Base-by-base conservation (phyloP, 495 filamentous ascomycete genomes). In the Xylaria curta region DNA sequence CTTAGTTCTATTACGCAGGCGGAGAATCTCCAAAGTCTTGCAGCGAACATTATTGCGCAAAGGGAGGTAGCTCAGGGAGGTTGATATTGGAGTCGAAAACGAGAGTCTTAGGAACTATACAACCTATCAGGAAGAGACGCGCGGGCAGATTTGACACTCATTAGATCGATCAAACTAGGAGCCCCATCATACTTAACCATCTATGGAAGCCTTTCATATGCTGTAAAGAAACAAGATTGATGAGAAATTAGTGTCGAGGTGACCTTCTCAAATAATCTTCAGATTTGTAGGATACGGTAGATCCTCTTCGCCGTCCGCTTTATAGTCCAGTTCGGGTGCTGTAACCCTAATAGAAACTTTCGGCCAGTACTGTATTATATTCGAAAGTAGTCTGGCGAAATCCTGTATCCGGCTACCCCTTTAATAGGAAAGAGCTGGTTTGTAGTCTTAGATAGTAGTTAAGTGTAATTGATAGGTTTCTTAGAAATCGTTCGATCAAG, bases 21-120 rank as follows among this genome's bases (percentile, higher is more conserved):
- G 19, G 58, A 60, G 33, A 60, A 60, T 40, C 10, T 60, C 31
- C 58, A 3, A 21, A 60, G 58, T 60, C 58, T 60, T 19, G 58
- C 58, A 10, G 33, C 31, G 33, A 60, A 60, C 58, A 60, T 68
- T 75, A 8, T 80, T 76, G 24, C 68, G 75, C 58, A 49, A 51
- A 17, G 77, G 73, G 70, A 66, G 38, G 24, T 26, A 46, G 38
- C n/a, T 21, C 3, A 46, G 36, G 36, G 36, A 26, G 36, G 73
- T 75, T 59, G 31, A 73, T 54, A 8, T 60, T 10, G 15, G 58
- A 9, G 31, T 40, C 10, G 19, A 6, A 19, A 21, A 28, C 13
- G 54, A 53, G 49, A 26, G 49, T 19, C 6, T 53, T n/a, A 24
- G n/a, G 38, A 46, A 46, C 4, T 5, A 15, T 4, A 46, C 15